These are phyloP conservation scores for Solanum corneliomulleri DNA, from an alignment of 257 asterid genomes.

Conservation along the genomic window DNA sequence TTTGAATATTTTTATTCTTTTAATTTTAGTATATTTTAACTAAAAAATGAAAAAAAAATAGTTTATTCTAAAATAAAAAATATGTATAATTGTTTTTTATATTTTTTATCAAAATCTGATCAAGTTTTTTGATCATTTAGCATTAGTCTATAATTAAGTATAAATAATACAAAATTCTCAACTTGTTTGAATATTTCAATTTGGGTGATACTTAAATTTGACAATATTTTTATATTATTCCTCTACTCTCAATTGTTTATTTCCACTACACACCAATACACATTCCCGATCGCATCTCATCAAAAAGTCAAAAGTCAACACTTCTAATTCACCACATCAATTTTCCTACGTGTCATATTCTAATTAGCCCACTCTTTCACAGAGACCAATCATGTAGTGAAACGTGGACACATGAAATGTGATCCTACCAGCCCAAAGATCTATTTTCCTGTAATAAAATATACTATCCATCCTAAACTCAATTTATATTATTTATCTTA, in stretches of 20 bases:
- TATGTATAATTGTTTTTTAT: too few species aligned
- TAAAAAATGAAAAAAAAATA: too few species aligned
- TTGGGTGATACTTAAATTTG: not conserved
- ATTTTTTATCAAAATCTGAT: too few species aligned
- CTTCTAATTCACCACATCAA: not conserved
- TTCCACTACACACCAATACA: not conserved
- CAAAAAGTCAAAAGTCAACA: not conserved
- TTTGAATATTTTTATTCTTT: too few species aligned
- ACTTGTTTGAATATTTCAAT: not conserved
- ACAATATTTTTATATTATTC: not conserved
- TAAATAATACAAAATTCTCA: too few species aligned
- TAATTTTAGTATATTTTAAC: too few species aligned
- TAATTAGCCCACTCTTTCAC: not conserved
- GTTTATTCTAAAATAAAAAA: too few species aligned
- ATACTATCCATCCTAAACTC: too few species aligned
- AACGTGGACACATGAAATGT: constrained; percentile 4
- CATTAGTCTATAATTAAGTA: too few species aligned
- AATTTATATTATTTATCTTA: too few species aligned
- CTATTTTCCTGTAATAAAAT: not conserved
- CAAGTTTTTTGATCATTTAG: too few species aligned
- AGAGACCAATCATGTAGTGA: not conserved
- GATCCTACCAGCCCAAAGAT: not conserved
- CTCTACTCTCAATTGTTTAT: not conserved
- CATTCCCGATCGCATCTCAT: not conserved
- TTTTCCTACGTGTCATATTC: not conserved